Conservation (phyloP, 371 early-diverging fungal genomes). For the Actinomortierella wolfii region DNA sequence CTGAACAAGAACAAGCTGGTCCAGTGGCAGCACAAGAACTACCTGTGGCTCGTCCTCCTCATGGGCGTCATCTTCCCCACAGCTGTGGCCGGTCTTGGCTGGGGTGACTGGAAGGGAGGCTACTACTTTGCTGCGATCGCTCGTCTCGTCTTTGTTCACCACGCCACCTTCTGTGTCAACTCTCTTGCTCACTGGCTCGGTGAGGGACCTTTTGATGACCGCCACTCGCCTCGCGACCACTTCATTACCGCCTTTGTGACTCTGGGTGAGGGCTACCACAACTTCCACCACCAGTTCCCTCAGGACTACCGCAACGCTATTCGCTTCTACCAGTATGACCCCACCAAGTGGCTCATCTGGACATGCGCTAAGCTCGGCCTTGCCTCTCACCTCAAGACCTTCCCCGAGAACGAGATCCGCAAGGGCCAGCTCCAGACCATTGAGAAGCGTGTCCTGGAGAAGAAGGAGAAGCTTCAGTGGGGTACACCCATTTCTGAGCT, state of each 20-base stretch:
- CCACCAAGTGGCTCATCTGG: slow-evolving; percentile 94
- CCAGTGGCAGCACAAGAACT: slow-evolving; percentile 85
- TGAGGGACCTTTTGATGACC: slow-evolving; percentile 80
- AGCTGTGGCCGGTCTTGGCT: slow-evolving; percentile 80
- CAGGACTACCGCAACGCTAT: slow-evolving; percentile 96
- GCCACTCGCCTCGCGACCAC: slow-evolving; percentile 80
- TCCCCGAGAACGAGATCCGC: slow-evolving; percentile 89
- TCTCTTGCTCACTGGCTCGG: slow-evolving; percentile 87
- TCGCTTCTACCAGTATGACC: slow-evolving; percentile 89
- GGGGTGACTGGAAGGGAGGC: slow-evolving; percentile 94
- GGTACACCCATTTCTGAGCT: slow-evolving; percentile 75
- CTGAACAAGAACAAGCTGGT: slow-evolving; percentile 80
- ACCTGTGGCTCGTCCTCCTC: slow-evolving; percentile 68
- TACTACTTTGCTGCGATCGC: slow-evolving; percentile 84
- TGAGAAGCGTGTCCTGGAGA: slow-evolving; percentile 74
- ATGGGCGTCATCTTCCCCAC: slow-evolving; percentile 83
- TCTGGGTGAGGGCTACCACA: slow-evolving; percentile 88
- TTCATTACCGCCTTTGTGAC: slow-evolving; percentile 83
- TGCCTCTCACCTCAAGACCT: slow-evolving; percentile 86
- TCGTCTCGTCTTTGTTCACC: slow-evolving; percentile 85
- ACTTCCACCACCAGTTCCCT: slow-evolving; percentile 96
- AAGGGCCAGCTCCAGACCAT: slow-evolving; percentile 86
- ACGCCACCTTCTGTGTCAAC: slow-evolving; percentile 96
- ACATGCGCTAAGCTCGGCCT: slow-evolving; percentile 69
- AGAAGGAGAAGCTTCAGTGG: slow-evolving; percentile 70